A percentile compares a stretch with the other conserved stretches of the same genome.
phyloP scores from a whole-genome alignment of 495 filamentous ascomycete genomes.

The Penicillium macrosclerotiorum region DNA sequence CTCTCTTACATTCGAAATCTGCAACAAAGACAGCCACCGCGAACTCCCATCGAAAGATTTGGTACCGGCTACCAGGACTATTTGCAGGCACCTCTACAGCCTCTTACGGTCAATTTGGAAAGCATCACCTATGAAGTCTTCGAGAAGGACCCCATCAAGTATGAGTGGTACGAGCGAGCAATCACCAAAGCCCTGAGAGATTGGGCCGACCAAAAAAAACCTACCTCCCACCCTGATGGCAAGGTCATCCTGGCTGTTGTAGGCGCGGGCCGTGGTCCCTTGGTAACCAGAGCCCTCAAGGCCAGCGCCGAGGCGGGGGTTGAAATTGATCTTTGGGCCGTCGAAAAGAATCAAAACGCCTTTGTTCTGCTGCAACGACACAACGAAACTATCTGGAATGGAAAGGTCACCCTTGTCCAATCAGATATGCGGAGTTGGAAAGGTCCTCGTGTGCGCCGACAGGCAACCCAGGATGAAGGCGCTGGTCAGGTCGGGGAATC shows the following conservation, averaged over 20 bases:
- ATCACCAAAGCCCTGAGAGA: constrained; percentile 80
- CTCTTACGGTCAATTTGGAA: constrained; percentile 92
- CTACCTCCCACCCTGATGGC: constrained; percentile 64
- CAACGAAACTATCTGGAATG: constrained; percentile 73
- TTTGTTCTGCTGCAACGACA: constrained; percentile 86
- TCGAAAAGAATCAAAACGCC: constrained; percentile 98
- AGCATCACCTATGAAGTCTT: constrained; percentile 98
- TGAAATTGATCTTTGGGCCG: constrained; percentile 78
- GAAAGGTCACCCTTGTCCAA: constrained; percentile 78
- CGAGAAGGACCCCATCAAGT: constrained; percentile 97
- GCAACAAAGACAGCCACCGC: constrained; percentile 75
- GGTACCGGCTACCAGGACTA: constrained; percentile 87
- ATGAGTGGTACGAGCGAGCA: constrained; percentile 89
- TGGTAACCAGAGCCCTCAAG: constrained; percentile 79
- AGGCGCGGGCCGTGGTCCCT: constrained; percentile 85
- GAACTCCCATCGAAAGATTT: constrained; percentile 62
- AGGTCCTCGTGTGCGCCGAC: constrained; percentile 49
- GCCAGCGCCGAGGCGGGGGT: constrained; percentile 76
- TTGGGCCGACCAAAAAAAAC: constrained; percentile 68
- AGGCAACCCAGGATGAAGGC: neutral
- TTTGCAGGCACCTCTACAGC: constrained; percentile 90
- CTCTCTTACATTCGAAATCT: constrained; percentile 80
- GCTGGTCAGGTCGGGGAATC: constrained; percentile 30
- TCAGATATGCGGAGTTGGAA: constrained; percentile 98
- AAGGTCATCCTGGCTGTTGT: constrained; percentile 87